These are phyloP conservation scores for Carex littledalei DNA, from an alignment of 176 grass and related monocot genomes.

Conservation along the genomic window DNA sequence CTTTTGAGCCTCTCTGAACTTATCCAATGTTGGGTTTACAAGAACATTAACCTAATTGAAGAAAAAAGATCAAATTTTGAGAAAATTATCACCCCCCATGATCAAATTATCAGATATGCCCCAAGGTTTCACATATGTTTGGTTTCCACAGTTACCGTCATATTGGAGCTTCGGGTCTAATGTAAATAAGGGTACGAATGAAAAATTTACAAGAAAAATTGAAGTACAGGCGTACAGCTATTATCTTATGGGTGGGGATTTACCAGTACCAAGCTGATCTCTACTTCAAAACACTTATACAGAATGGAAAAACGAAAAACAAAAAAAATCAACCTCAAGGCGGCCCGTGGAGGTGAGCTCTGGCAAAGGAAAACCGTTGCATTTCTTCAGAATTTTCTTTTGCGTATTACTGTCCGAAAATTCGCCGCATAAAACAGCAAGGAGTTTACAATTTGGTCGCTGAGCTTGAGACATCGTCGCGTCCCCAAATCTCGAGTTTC, in stretches of 20 bases:
- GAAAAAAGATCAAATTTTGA: not conserved
- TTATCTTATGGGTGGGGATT: not conserved
- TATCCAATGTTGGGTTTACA: slow-evolving; percentile 72
- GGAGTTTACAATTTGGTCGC: slow-evolving; percentile 63
- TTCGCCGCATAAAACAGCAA: slow-evolving; percentile 83
- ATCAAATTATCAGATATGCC: not conserved
- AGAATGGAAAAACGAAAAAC: not conserved
- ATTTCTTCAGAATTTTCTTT: slow-evolving; percentile 24
- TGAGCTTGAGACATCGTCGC: slow-evolving; percentile 73
- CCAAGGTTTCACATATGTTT: not conserved
- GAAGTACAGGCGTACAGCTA: not conserved
- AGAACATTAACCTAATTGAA: slow-evolving; percentile 66
- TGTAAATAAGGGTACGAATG: not conserved
- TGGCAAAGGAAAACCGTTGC: slow-evolving; percentile 60
- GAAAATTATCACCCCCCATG: not conserved
- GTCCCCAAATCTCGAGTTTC: slow-evolving; percentile 12
- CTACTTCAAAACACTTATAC: not conserved
- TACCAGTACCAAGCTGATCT: slow-evolving; percentile 6
- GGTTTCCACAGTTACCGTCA: not conserved
- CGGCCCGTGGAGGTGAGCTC: slow-evolving; percentile 73
- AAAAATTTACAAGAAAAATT: not conserved
- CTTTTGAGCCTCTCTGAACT: slow-evolving; percentile 76
- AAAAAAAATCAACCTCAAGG: slow-evolving; percentile 50
- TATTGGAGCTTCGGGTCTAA: not conserved
- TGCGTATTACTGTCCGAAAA: slow-evolving; percentile 31